Percentiles rank a stretch among this genome's conserved stretches.
Evolutionary conservation across 2,329 filamentous ascomycete species (phyloP).

Genomic region (Aspergillus aculeatinus): DNA sequence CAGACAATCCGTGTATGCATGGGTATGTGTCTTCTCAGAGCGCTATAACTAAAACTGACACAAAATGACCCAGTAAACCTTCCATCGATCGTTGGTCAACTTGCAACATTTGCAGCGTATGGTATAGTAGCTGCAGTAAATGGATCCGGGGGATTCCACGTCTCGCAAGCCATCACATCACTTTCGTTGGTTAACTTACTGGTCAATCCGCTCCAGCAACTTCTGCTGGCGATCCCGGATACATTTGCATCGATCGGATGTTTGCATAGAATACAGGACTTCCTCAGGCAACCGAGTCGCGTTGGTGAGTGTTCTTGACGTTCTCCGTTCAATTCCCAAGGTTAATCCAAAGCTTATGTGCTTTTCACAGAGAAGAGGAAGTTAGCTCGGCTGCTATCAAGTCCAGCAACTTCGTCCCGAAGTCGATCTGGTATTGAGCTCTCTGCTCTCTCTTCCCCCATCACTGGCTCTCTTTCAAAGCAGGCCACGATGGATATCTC

Average conservation of each 20-base stretch:
- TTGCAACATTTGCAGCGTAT: constrained; percentile 21
- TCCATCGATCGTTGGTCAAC: constrained; percentile 14
- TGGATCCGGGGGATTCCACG: constrained; percentile 28
- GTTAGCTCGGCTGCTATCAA: background rate
- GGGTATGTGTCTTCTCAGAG: constrained; percentile 1
- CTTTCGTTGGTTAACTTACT: constrained; percentile 41
- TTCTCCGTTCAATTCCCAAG: background rate
- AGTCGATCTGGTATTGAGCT: constrained; percentile 3
- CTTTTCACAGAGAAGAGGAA: constrained; percentile 15
- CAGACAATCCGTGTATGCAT: constrained; percentile 17
- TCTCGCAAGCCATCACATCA: constrained; percentile 40
- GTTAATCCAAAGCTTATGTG: background rate
- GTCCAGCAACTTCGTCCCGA: background rate
- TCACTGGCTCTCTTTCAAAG: background rate
- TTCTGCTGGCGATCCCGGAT: constrained; percentile 38
- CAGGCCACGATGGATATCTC: constrained; percentile 4
- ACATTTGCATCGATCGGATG: constrained; percentile 41
- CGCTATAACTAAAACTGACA: background rate
- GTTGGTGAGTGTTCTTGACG: constrained; percentile 9
- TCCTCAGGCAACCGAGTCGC: constrained; percentile 22
- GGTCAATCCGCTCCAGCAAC: constrained; percentile 37
- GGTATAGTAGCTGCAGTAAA: constrained; percentile 15
- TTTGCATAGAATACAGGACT: constrained; percentile 35
- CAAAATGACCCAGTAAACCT: constrained; percentile 11
- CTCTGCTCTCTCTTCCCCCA: background rate